Base-by-base conservation (phyloP, 305 asterid genomes). In the Stenogyne calaminthoides region DNA sequence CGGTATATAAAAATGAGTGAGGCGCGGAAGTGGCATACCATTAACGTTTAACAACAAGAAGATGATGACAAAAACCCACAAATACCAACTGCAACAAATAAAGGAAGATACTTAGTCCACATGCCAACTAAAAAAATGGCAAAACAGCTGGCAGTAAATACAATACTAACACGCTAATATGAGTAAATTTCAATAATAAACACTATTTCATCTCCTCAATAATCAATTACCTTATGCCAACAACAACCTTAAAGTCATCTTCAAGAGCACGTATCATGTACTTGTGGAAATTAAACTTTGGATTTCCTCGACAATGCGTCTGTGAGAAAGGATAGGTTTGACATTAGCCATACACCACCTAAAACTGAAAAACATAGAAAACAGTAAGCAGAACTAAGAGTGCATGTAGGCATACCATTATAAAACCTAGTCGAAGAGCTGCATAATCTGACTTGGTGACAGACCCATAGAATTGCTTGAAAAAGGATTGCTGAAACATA, bases 211-310 rank as follows among this genome's bases (percentile, higher is more conserved):
- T 72, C 55, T 54, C 40, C 32, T 63, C 27, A 76, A 49, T 34
- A 62, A 67, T 76, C 36, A 82, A 83, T 88, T 84, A 81, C 99
- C 97, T 92, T 64, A 92, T 92, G 78, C 97, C 98, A 62, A 95
- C 98, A 61, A 95, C 98, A 58, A 27, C 85, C 88, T 83, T 88
- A 79, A 90, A 90, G 84, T 92, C 98, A 60, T 79, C 96, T 84
- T 92, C 99, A 20, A 92, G 73, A 40, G 98, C 97, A 71, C 98
- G 99, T 25, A 92, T 85, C 94, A 95, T 92, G 86, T 95, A 95
- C 79, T 88, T 91, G 88, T 95, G 96, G 78, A 95, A 95, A 85
- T 95, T 86, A 79, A 95, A 95, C 84, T 90, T 95, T 9, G 90
- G 96, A 81, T 88, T 95, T 77, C 92, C 89, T 81, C 80, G 82